These are phyloP conservation scores for Leishmania amazonensis DNA, from an alignment of 208 protist species.

Conservation along the genomic window DNA sequence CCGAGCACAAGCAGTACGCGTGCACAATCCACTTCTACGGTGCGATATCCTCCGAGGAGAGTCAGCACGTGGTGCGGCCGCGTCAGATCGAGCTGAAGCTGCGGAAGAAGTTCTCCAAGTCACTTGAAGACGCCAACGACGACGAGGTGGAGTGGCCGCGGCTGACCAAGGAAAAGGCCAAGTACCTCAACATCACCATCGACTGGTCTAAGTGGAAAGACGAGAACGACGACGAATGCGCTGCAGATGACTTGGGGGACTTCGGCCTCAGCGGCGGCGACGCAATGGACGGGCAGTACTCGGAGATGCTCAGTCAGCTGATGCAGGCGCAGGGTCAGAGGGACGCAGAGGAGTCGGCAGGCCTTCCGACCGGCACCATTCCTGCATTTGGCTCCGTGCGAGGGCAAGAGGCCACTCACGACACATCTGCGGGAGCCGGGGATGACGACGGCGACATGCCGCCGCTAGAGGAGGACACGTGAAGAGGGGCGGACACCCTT, in stretches of 20 bases:
- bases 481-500: not conserved
- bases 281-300: slow-evolving; percentile 27
- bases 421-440: slow-evolving; percentile 4
- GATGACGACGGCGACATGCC: slow-evolving; percentile 58
- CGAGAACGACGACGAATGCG: slow-evolving; percentile 61
- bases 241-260: slow-evolving; percentile 31
- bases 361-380: slow-evolving; percentile 17
- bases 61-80: slow-evolving; percentile 65
- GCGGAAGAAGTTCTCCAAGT: slow-evolving; percentile 50
- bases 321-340: slow-evolving; percentile 39
- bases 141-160: slow-evolving; percentile 74
- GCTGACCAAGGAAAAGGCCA: slow-evolving; percentile 66
- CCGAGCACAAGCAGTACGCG: slow-evolving; percentile 49
- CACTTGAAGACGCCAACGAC: slow-evolving; percentile 40
- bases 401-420: slow-evolving; percentile 12
- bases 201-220: slow-evolving; percentile 90
- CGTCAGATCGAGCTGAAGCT: slow-evolving; percentile 82
- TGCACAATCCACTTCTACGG: slow-evolving; percentile 60
- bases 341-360: slow-evolving; percentile 33
- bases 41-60: slow-evolving; percentile 73
- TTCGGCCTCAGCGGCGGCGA: slow-evolving; percentile 33
- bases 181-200: slow-evolving; percentile 72
- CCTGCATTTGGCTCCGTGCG: slow-evolving; percentile 34
- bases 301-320: slow-evolving; percentile 50
- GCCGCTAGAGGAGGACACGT: slow-evolving; percentile 42